These are phyloP conservation scores for Penicillium diatomitis DNA, from an alignment of 495 filamentous ascomycete genomes.

Conservation along the genomic window DNA sequence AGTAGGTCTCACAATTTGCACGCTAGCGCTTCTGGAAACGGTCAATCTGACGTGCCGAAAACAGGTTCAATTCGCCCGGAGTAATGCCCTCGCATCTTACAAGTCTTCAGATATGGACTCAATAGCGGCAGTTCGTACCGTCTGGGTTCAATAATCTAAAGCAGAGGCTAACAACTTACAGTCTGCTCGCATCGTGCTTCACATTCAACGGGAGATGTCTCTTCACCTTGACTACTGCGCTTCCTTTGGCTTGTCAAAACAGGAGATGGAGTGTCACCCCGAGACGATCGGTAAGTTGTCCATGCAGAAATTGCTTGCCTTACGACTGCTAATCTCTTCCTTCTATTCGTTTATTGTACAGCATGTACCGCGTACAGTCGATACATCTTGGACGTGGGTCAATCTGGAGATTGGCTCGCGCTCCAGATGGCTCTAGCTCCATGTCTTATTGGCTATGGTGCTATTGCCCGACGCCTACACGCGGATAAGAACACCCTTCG, in stretches of 20 bases:
- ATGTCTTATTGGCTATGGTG: conserved; percentile 79
- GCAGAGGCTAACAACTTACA: conserved; percentile 18
- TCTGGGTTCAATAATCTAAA: background rate
- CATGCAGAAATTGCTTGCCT: background rate
- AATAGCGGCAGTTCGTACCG: conserved; percentile 48
- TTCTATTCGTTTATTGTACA: conserved; percentile 18
- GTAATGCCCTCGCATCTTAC: conserved; percentile 74
- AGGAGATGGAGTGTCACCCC: conserved; percentile 61
- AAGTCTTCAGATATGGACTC: conserved; percentile 68
- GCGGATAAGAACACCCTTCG: conserved; percentile 43
- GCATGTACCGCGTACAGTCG: conserved; percentile 46
- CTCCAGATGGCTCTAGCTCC: conserved; percentile 77
- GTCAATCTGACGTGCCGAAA: too few relatives aligned
- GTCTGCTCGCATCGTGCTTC: conserved; percentile 61
- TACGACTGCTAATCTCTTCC: conserved; percentile 6
- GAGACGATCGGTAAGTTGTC: conserved; percentile 58
- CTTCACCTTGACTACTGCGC: conserved; percentile 74
- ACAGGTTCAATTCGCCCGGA: conserved; percentile 76
- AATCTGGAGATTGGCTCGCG: conserved; percentile 75
- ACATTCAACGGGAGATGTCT: conserved; percentile 69
- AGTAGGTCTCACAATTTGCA: conserved; percentile 33
- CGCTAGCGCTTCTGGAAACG: too few relatives aligned
- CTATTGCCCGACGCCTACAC: conserved; percentile 59
- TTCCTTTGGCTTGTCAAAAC: conserved; percentile 66
- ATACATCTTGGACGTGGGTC: conserved; percentile 82